These are phyloP conservation scores for Corynespora cassiicola DNA, from an alignment of 2,329 filamentous ascomycete genomes.

Conservation along the genomic window DNA sequence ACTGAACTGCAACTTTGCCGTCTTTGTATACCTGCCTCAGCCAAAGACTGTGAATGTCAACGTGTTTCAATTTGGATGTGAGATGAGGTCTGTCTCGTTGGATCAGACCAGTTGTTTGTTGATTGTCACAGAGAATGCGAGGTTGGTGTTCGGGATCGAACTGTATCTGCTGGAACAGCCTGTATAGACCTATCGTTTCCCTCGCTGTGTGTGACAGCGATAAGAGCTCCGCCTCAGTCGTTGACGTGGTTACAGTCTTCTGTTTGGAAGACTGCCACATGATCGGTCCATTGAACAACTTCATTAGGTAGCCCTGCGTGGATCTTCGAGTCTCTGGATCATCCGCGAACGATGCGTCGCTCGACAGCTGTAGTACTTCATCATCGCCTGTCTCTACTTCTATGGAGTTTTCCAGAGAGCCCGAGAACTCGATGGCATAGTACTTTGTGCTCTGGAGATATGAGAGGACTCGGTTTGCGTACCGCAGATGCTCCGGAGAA, in stretches of 20 bases:
- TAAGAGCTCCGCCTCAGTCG: constrained; percentile 10
- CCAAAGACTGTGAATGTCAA: constrained; percentile 14
- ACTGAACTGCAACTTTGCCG: constrained; percentile 1
- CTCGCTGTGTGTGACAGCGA: constrained; percentile 11
- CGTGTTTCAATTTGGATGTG: constrained; percentile 10
- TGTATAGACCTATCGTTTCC: constrained; percentile 7
- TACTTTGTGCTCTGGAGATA: constrained; percentile 12
- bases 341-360: constrained; percentile 9
- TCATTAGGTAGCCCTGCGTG: constrained; percentile 13
- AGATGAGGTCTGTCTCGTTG: constrained; percentile 4
- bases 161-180: constrained; percentile 7
- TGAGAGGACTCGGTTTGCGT: constrained; percentile 5
- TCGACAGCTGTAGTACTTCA: no score
- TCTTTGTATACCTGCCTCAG: constrained; percentile 7
- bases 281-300: constrained; percentile 12
- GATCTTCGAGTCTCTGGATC: constrained; percentile 5
- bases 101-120: constrained; percentile 8
- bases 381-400: constrained; percentile 9
- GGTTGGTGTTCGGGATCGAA: constrained; percentile 4
- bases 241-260: constrained; percentile 15
- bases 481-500: constrained; percentile 8
- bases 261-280: constrained; percentile 9
- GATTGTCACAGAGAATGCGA: constrained; percentile 13
- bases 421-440: constrained; percentile 8
- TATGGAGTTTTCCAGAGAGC: constrained; percentile 1